Percentiles rank a stretch among this genome's conserved stretches.
phyloP scores from a whole-genome alignment of 2,329 filamentous ascomycete genomes.

The Penicillium sp. region DNA sequence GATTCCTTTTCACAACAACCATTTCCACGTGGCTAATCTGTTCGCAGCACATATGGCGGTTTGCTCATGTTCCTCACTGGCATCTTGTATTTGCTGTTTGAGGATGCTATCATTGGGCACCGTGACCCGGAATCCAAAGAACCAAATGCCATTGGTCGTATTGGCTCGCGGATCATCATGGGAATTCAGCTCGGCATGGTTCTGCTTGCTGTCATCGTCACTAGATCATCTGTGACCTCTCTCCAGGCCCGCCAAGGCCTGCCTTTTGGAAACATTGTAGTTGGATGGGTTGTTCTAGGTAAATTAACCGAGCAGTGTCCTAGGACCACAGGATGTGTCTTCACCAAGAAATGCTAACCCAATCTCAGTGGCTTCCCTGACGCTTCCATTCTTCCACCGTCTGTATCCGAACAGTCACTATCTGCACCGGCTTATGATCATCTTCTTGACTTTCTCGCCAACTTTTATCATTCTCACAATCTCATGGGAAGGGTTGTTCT shows the following conservation, averaged over 20 bases:
- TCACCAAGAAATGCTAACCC: constrained; percentile 6
- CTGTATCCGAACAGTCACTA: constrained; percentile 81
- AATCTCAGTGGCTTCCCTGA: constrained; percentile 63
- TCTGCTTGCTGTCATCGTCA: constrained; percentile 77
- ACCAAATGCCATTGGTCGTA: constrained; percentile 19
- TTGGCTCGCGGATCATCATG: constrained; percentile 43
- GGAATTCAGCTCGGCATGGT: constrained; percentile 67
- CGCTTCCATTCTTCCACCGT: constrained; percentile 77
- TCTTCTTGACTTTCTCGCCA: constrained; percentile 90
- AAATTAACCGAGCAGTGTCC: constrained; percentile 30
- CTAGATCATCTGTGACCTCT: constrained; percentile 78
- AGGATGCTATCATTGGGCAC: constrained; percentile 58
- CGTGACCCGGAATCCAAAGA: constrained; percentile 25
- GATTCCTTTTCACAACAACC: constrained; percentile 27
- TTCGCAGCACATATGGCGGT: constrained; percentile 66
- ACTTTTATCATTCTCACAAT: constrained; percentile 95
- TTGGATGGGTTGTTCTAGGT: constrained; percentile 80
- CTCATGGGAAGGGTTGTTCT: constrained; percentile 95
- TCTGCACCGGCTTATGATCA: constrained; percentile 79
- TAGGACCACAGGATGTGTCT: not conserved
- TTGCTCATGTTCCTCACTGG: constrained; percentile 74
- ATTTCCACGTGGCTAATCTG: constrained; percentile 2
- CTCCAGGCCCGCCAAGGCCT: constrained; percentile 81
- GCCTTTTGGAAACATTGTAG: constrained; percentile 79
- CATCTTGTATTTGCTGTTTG: constrained; percentile 73